Evolutionary conservation across 345 rosid genomes (phyloP).

Genomic region (Combretum micranthum): DNA sequence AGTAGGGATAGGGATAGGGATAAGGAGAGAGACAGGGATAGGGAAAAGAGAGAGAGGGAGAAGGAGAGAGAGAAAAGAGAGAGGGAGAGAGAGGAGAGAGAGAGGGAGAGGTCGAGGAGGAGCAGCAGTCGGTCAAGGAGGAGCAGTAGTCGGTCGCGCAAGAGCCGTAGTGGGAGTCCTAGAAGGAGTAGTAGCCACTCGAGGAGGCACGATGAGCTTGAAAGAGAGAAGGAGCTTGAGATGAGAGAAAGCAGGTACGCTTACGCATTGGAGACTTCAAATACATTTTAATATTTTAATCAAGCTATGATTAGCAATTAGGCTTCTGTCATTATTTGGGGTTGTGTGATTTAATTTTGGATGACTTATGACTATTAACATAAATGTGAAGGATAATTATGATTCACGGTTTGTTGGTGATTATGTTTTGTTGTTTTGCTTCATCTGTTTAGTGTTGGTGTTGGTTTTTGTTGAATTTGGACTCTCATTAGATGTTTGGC

Average conservation of each 20-base stretch:
- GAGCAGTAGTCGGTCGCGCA: slow-evolving; percentile 12
- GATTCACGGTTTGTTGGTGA: too few relatives aligned
- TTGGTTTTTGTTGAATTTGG: too few relatives aligned
- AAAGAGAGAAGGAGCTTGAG: slow-evolving; percentile 35
- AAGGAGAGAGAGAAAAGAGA: slow-evolving; percentile 27
- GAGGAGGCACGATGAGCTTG: slow-evolving; percentile 33
- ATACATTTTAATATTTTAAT: neutral
- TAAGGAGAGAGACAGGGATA: slow-evolving; percentile 27
- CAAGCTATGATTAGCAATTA: neutral
- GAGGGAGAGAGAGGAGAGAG: slow-evolving; percentile 28
- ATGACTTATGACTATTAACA: too few relatives aligned
- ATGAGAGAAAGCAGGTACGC: slow-evolving; percentile 45
- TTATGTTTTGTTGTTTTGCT: too few relatives aligned
- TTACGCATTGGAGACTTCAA: neutral
- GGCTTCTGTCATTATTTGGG: neutral
- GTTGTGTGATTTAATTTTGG: too few relatives aligned
- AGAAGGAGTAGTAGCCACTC: slow-evolving; percentile 30
- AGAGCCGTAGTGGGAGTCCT: slow-evolving; percentile 26
- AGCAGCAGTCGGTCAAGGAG: slow-evolving; percentile 13
- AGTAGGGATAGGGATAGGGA: slow-evolving; percentile 26
- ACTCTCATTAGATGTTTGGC: too few relatives aligned
- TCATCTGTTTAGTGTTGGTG: too few relatives aligned
- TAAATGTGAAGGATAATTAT: too few relatives aligned
- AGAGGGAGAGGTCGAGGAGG: slow-evolving; percentile 27
- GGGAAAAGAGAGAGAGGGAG: slow-evolving; percentile 38